Evolutionary conservation across 352 stramenopile genomes (phyloP).

Genomic region (Globisporangium parvum): DNA sequence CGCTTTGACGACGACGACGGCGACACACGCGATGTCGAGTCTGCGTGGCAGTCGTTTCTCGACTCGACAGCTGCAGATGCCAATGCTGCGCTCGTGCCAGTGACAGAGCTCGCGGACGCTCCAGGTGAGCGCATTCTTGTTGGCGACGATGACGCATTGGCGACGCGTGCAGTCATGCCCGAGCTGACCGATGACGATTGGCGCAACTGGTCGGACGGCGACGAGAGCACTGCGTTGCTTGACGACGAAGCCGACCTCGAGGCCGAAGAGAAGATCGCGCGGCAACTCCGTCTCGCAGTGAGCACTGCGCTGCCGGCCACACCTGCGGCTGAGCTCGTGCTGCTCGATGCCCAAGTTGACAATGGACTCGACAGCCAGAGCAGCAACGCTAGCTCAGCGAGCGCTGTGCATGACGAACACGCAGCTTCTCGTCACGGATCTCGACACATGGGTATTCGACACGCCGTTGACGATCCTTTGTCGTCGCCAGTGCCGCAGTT

Average conservation of each 20-base stretch:
- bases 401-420: too few species aligned
- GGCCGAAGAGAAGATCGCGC: constrained; percentile 6
- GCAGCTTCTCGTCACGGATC: too few species aligned
- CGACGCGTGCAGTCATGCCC: constrained; percentile 1
- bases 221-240: constrained; percentile 3
- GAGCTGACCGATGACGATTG: constrained; percentile 12
- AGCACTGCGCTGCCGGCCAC: constrained; percentile 8
- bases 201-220: constrained; percentile 26
- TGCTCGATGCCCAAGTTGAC: background rate
- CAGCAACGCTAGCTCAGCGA: too few species aligned
- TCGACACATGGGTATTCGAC: background rate
- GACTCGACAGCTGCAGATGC: constrained; percentile 21
- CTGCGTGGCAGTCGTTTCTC: constrained; percentile 54
- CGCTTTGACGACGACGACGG: constrained; percentile 38
- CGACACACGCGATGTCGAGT: constrained; percentile 56
- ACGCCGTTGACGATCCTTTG: too few species aligned
- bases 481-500: background rate
- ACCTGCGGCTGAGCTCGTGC: background rate
- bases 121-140: background rate
- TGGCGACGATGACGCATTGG: background rate
- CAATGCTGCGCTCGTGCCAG: background rate
- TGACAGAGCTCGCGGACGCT: background rate
- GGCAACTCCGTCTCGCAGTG: constrained; percentile 5
- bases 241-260: constrained; percentile 9
- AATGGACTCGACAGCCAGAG: background rate